These are phyloP conservation scores for Cladophialophora yegresii DNA, from an alignment of 2,329 filamentous ascomycete genomes.

Conservation along the genomic window DNA sequence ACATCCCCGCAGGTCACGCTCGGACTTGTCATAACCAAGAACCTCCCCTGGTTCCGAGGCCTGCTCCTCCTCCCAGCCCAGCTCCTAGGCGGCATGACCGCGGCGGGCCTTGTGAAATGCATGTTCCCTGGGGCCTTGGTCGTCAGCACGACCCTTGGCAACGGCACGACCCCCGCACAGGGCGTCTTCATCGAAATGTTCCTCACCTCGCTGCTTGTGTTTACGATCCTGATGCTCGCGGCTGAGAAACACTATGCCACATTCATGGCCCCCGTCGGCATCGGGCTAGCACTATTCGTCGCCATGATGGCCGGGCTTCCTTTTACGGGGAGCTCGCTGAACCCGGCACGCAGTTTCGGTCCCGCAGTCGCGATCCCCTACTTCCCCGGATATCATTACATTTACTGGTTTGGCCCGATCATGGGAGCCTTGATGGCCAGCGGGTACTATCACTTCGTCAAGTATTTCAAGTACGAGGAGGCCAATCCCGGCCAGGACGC, in stretches of 20 bases:
- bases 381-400: slow-evolving; percentile 51
- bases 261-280: slow-evolving; percentile 69
- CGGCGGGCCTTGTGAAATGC: slow-evolving; percentile 59
- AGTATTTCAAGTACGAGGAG: slow-evolving; percentile 46
- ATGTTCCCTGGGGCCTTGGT: slow-evolving; percentile 59
- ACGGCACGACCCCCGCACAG: slow-evolving; percentile 55
- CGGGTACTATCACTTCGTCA: slow-evolving; percentile 52
- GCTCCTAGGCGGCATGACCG: slow-evolving; percentile 60
- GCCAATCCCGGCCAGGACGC: slow-evolving; percentile 57
- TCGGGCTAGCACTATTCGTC: slow-evolving; percentile 71
- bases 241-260: slow-evolving; percentile 73
- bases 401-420: slow-evolving; percentile 44
- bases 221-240: slow-evolving; percentile 69
- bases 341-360: slow-evolving; percentile 52
- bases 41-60: slow-evolving; percentile 55
- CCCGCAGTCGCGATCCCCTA: slow-evolving; percentile 49
- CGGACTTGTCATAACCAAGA: slow-evolving; percentile 59
- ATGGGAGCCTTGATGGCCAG: slow-evolving; percentile 51
- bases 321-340: slow-evolving; percentile 52
- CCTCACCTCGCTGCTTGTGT: slow-evolving; percentile 63
- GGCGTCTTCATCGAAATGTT: slow-evolving; percentile 70
- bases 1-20: slow-evolving; percentile 51
- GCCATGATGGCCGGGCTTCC: slow-evolving; percentile 44
- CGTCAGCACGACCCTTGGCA: slow-evolving; percentile 57
- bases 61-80: slow-evolving; percentile 58